Percentiles rank a stretch among this genome's conserved stretches.
phyloP scores from a whole-genome alignment of 2,329 filamentous ascomycete genomes.

The Sarocladiaceae sp. region DNA sequence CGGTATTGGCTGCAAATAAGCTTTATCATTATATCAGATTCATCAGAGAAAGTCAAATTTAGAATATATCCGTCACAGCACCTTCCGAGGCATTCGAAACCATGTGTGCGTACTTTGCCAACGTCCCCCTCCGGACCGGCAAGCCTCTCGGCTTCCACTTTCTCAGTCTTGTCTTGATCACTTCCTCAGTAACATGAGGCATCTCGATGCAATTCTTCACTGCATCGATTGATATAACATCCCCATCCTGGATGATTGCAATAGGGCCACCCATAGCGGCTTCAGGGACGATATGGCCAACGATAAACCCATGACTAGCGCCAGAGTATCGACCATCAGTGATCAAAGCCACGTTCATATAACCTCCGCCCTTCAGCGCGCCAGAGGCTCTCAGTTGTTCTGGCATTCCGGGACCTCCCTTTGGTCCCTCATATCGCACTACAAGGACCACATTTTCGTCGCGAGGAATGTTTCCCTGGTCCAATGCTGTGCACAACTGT shows the following conservation, averaged over 20 bases:
- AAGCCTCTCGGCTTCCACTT: slow-evolving; percentile 60
- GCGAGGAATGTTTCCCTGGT: slow-evolving; percentile 67
- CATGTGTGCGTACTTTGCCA: slow-evolving; percentile 64
- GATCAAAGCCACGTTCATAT: slow-evolving; percentile 74
- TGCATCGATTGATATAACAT: slow-evolving; percentile 77
- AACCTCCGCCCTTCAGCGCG: slow-evolving; percentile 86
- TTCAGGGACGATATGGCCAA: slow-evolving; percentile 89
- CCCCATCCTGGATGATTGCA: slow-evolving; percentile 73
- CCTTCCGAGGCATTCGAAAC: slow-evolving; percentile 57
- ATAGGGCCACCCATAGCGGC: slow-evolving; percentile 87
- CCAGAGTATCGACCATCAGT: slow-evolving; percentile 90
- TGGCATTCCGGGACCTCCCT: slow-evolving; percentile 92
- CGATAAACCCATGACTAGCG: slow-evolving; percentile 87
- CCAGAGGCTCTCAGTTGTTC: slow-evolving; percentile 87
- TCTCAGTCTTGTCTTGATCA: slow-evolving; percentile 53
- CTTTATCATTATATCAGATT: no score
- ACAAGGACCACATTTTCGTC: slow-evolving; percentile 76
- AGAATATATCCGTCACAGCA: slow-evolving; percentile 48
- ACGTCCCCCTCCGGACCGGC: slow-evolving; percentile 58
- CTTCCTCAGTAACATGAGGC: slow-evolving; percentile 60
- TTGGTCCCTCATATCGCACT: slow-evolving; percentile 90
- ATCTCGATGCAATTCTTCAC: slow-evolving; percentile 65
- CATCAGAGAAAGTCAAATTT: no score
- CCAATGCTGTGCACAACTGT: slow-evolving; percentile 72
- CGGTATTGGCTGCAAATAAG: no score